Evolutionary conservation across 208 protist genomes (phyloP).

Genomic region (Crithidia brevicula): DNA sequence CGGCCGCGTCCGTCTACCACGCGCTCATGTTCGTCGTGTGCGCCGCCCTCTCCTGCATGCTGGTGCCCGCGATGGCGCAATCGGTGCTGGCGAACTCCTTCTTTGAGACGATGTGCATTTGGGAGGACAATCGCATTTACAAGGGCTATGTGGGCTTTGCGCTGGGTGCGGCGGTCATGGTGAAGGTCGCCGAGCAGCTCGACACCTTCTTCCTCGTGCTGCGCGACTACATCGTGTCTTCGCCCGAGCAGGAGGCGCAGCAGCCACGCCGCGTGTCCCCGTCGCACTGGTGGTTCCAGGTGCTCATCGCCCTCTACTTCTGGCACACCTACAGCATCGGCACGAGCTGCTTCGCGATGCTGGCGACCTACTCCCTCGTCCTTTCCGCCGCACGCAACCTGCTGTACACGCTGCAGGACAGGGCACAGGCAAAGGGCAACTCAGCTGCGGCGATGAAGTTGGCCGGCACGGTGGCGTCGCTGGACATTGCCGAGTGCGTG

Average conservation of each 20-base stretch:
- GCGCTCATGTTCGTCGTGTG: conserved; percentile 35
- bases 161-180: conserved; percentile 54
- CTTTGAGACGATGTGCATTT: conserved; percentile 43
- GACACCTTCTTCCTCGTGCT: conserved; percentile 83
- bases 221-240: conserved; percentile 48
- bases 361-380: conserved; percentile 37
- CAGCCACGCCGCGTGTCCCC: conserved; percentile 32
- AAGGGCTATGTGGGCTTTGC: conserved; percentile 56
- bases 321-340: conserved; percentile 63
- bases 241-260: conserved; percentile 14
- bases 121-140: conserved; percentile 41
- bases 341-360: conserved; percentile 35
- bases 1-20: conserved; percentile 48
- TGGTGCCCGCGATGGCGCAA: conserved; percentile 38
- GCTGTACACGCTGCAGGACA: conserved; percentile 27
- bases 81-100: conserved; percentile 21
- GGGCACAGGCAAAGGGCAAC: conserved; percentile 20
- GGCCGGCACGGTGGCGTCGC: conserved; percentile 9
- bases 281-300: conserved; percentile 49
- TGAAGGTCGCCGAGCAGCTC: conserved; percentile 73
- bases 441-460: conserved; percentile 12
- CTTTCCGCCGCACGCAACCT: conserved; percentile 31
- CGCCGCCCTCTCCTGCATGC: conserved; percentile 26
- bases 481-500: conserved; percentile 44
- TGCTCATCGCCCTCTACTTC: conserved; percentile 41